Percentiles rank a stretch among this genome's conserved stretches.
Evolutionary conservation across 176 grass and related monocot genomes (phyloP).

Genomic region (Oryza nivara): DNA sequence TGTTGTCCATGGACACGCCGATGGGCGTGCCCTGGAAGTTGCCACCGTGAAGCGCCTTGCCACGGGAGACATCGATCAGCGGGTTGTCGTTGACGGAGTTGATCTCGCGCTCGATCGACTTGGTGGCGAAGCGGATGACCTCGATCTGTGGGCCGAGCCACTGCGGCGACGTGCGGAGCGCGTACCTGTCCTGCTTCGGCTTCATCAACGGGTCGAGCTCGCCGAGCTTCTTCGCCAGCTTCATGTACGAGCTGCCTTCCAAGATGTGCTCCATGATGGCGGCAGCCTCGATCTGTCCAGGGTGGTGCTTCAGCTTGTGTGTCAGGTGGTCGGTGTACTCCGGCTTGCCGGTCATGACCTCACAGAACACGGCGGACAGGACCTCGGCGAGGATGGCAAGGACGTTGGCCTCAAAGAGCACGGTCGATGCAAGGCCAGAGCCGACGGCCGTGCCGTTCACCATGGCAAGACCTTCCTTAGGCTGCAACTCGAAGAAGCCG

Average conservation of each 20-base stretch:
- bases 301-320: constrained; percentile 97
- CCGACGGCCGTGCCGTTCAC: constrained; percentile 95
- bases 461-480: constrained; percentile 93
- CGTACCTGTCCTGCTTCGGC: constrained; percentile 94
- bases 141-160: constrained; percentile 97
- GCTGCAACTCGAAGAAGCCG: constrained; percentile 84
- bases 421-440: constrained; percentile 72
- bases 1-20: constrained; percentile 97
- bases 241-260: constrained; percentile 92
- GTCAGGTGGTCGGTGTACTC: constrained; percentile 94
- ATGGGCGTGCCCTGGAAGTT: constrained; percentile 98
- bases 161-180: constrained; percentile 90
- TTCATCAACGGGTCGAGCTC: constrained; percentile 88
- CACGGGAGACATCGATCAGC: constrained; percentile 82
- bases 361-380: constrained; percentile 79
- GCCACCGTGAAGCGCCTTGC: constrained; percentile 82
- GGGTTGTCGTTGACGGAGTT: constrained; percentile 99
- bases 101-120: constrained; percentile 96
- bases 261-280: constrained; percentile 93
- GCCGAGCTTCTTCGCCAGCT: constrained; percentile 72
- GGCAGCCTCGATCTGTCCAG: constrained; percentile 89
- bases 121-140: constrained; percentile 85
- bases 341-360: constrained; percentile 91
- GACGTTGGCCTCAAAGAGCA: constrained; percentile 84
- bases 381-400: constrained; percentile 71